A percentile compares a stretch with the other conserved stretches of the same genome.
These are phyloP conservation scores for Copromyces sp. DNA, from an alignment of 495 filamentous ascomycete genomes.

Conservation along the genomic window DNA sequence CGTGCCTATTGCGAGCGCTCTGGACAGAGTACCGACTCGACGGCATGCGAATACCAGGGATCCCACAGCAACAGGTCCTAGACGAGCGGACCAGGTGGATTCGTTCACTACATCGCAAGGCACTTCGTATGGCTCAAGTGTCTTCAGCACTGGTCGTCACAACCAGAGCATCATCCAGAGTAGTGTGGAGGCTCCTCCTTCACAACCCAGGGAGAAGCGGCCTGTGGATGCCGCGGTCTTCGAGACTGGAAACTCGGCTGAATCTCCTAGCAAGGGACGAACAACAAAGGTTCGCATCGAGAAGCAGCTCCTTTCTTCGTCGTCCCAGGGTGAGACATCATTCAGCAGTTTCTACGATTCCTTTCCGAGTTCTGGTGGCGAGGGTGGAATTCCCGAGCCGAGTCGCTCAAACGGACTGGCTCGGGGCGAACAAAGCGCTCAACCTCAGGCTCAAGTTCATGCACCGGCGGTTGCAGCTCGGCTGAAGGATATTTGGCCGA, in stretches of 20 bases:
- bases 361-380: not conserved
- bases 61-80: not conserved
- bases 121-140: constrained; percentile 12
- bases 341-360: not conserved
- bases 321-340: not conserved
- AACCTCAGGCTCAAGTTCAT: not conserved
- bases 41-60: not conserved
- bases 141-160: constrained; percentile 15
- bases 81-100: not conserved
- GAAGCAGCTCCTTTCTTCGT: not conserved
- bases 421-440: not conserved
- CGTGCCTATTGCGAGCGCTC: constrained; percentile 1
- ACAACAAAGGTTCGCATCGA: not conserved
- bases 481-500: constrained; percentile 24
- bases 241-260: not conserved
- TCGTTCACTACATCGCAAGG: constrained; percentile 11
- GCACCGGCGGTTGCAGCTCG: not conserved
- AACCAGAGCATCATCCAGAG: constrained; percentile 18
- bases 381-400: not conserved
- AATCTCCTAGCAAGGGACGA: not conserved
- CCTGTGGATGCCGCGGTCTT: not conserved
- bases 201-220: not conserved
- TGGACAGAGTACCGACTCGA: constrained; percentile 15
- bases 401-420: not conserved
- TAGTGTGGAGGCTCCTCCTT: constrained; percentile 9